These are phyloP conservation scores for Lodderomyces elongisporus DNA, from an alignment of 1,139 yeast genomes.

Conservation along the genomic window DNA sequence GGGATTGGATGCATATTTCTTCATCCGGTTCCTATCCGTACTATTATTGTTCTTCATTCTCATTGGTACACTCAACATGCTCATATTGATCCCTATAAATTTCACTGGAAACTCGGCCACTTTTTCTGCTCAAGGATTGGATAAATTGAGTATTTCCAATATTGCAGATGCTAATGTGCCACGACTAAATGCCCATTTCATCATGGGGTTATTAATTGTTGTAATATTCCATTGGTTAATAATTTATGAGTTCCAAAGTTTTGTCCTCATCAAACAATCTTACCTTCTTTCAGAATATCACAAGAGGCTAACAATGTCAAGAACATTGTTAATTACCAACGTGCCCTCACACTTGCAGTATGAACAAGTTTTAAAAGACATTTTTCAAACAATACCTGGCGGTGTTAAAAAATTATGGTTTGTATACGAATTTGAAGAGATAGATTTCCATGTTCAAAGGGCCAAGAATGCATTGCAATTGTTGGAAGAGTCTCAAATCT, in stretches of 20 bases:
- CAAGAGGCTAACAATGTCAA: slow-evolving; percentile 23
- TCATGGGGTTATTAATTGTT: slow-evolving; percentile 48
- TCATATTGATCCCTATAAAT: slow-evolving; percentile 56
- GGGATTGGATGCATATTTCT: slow-evolving; percentile 67
- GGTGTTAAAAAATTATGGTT: slow-evolving; percentile 49
- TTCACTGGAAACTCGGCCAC: slow-evolving; percentile 34
- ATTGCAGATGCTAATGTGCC: slow-evolving; percentile 44
- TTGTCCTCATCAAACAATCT: slow-evolving; percentile 40
- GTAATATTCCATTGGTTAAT: slow-evolving; percentile 50
- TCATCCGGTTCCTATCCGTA: slow-evolving; percentile 49
- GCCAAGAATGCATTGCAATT: slow-evolving; percentile 29
- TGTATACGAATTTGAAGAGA: slow-evolving; percentile 38
- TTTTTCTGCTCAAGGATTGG: slow-evolving; percentile 45
- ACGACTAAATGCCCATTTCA: slow-evolving; percentile 49
- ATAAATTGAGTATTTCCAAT: slow-evolving; percentile 57
- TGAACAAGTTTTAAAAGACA: slow-evolving; percentile 17
- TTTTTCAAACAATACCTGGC: slow-evolving; percentile 37
- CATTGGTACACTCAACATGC: slow-evolving; percentile 47
- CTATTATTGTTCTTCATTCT: slow-evolving; percentile 44
- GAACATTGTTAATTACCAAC: slow-evolving; percentile 45
- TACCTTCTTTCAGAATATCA: slow-evolving; percentile 26
- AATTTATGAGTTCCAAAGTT: slow-evolving; percentile 45
- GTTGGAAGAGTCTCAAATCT: slow-evolving; percentile 34
- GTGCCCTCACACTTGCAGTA: slow-evolving; percentile 38
- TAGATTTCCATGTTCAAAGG: slow-evolving; percentile 24